Evolutionary conservation across 1,284 basidiomycete genomes (phyloP).

Genomic region (Melampsora larici-populina): DNA sequence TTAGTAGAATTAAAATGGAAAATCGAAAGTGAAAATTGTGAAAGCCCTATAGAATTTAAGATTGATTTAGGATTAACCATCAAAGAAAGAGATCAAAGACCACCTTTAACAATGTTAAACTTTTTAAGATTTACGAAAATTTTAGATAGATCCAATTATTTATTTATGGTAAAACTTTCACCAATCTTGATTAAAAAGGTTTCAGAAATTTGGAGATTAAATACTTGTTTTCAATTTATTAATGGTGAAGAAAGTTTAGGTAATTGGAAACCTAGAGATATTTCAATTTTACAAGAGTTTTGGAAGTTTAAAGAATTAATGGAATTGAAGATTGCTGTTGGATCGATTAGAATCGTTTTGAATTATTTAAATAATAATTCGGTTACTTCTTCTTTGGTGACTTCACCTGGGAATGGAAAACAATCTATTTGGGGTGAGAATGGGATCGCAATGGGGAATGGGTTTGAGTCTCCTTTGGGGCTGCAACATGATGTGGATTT

Average conservation of each 20-base stretch:
- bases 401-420: background rate
- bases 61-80: constrained; percentile 86
- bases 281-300: constrained; percentile 83
- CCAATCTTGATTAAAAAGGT: constrained; percentile 82
- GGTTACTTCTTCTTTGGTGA: background rate
- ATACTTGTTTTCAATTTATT: constrained; percentile 90
- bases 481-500: constrained; percentile 59
- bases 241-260: constrained; percentile 79
- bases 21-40: constrained; percentile 76
- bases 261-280: constrained; percentile 78
- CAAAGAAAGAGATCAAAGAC: constrained; percentile 76
- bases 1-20: constrained; percentile 73
- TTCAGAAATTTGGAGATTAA: constrained; percentile 86
- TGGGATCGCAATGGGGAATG: constrained; percentile 47
- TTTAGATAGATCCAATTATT: constrained; percentile 69
- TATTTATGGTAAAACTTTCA: constrained; percentile 74
- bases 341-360: constrained; percentile 76
- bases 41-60: constrained; percentile 75
- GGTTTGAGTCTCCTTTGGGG: constrained; percentile 7
- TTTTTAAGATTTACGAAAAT: constrained; percentile 74
- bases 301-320: constrained; percentile 67
- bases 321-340: constrained; percentile 76
- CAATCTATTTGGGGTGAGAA: constrained; percentile 56
- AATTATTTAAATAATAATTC: constrained; percentile 39
- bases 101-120: constrained; percentile 70